These are phyloP conservation scores for Cytidiella melzeri DNA, from an alignment of 768 basidiomycete genomes.

Conservation along the genomic window DNA sequence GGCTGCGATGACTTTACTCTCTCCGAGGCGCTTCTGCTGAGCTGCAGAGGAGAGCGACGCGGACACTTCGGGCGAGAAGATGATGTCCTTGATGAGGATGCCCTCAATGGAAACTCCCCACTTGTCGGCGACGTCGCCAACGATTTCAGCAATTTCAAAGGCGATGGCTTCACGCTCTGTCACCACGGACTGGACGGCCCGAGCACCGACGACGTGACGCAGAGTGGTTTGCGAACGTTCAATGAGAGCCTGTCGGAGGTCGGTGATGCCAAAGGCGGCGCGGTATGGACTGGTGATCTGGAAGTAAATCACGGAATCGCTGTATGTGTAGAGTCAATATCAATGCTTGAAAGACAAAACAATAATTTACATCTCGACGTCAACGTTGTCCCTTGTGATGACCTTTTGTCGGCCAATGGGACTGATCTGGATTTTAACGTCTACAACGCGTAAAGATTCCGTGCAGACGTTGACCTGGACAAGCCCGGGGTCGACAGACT, in stretches of 20 bases:
- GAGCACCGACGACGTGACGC: conserved; percentile 94
- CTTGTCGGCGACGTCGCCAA: conserved; percentile 86
- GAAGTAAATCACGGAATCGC: conserved; percentile 92
- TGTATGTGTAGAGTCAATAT: conserved; percentile 24
- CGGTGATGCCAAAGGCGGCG: conserved; percentile 88
- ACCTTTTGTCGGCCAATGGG: conserved; percentile 83
- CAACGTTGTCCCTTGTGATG: conserved; percentile 95
- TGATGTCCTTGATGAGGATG: conserved; percentile 92
- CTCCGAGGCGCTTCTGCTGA: conserved; percentile 95
- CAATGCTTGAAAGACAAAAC: conserved; percentile 2
- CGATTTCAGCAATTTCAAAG: conserved; percentile 94
- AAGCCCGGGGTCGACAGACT: conserved; percentile 88
- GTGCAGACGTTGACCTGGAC: conserved; percentile 93
- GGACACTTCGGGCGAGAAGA: conserved; percentile 87
- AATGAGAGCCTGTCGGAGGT: conserved; percentile 78
- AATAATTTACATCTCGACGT: conserved; percentile 87
- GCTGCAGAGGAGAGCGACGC: conserved; percentile 91
- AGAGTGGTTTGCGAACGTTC: conserved; percentile 92
- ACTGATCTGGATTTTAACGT: conserved; percentile 95
- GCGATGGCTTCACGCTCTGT: conserved; percentile 97
- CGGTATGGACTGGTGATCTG: conserved; percentile 88
- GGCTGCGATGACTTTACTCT: conserved; percentile 93
- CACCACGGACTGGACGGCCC: conserved; percentile 91
- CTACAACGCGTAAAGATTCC: conserved; percentile 78
- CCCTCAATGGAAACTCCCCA: conserved; percentile 98